Conservation (phyloP, 1,139 yeast genomes). For the Hanseniaspora uvarum region DNA sequence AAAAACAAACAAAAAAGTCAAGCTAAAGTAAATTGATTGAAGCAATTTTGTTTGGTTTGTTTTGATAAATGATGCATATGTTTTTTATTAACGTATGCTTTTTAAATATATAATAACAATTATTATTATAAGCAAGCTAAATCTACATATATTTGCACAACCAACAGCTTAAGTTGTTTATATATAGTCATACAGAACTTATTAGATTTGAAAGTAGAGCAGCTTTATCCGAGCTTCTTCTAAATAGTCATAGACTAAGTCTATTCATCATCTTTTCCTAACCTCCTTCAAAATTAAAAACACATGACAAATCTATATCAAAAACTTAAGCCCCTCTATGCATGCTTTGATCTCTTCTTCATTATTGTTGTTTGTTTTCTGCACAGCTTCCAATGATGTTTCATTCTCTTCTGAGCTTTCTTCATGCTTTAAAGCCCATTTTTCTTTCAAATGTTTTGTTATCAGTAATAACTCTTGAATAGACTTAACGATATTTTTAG, state of each 20-base stretch:
- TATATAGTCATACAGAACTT: too few relatives aligned
- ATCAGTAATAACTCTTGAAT: slow-evolving; percentile 29
- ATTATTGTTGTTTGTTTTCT: not conserved
- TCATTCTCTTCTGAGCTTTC: not conserved
- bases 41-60: too few relatives aligned
- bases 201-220: not conserved
- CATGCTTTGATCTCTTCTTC: slow-evolving; percentile 4
- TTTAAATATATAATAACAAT: too few relatives aligned
- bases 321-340: not conserved
- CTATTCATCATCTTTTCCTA: too few relatives aligned
- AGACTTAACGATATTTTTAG: slow-evolving; percentile 29
- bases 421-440: slow-evolving; percentile 24
- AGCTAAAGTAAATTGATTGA: too few relatives aligned
- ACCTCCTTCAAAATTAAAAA: too few relatives aligned
- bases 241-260: too few relatives aligned
- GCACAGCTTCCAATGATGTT: not conserved
- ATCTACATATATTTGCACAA: not conserved
- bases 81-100: too few relatives aligned
- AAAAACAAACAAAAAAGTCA: too few relatives aligned
- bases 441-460: slow-evolving; percentile 29
- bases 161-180: not conserved
- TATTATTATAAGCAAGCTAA: too few relatives aligned
- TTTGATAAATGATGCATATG: too few relatives aligned
- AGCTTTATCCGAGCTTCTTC: not conserved
- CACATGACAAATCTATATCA: not conserved